phyloP scores from a whole-genome alignment of 2,329 filamentous ascomycete species.

The Neofusicoccum laricinum region DNA sequence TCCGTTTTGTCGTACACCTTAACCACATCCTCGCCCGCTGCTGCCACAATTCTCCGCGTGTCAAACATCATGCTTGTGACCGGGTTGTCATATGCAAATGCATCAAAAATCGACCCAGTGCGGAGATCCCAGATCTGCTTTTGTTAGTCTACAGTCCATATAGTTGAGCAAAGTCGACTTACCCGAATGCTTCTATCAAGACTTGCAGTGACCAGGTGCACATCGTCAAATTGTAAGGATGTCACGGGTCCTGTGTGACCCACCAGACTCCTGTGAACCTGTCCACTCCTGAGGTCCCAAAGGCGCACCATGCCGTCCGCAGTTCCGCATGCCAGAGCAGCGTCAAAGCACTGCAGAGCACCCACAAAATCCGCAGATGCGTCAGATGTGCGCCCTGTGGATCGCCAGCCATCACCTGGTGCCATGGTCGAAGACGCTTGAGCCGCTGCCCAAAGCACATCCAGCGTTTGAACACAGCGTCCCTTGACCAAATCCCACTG shows the following conservation, averaged over 20 bases:
- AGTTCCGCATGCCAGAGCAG: conserved; percentile 91
- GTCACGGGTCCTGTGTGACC: conserved; percentile 95
- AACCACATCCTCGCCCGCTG: conserved; percentile 87
- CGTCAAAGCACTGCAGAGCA: conserved; percentile 91
- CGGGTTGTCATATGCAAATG: conserved; percentile 89
- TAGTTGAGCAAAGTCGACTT: conserved; percentile 43
- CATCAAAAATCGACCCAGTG: conserved; percentile 91
- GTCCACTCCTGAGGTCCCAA: conserved; percentile 94
- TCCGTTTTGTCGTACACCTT: conserved; percentile 99
- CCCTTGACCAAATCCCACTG: conserved; percentile 98
- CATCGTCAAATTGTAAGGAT: conserved; percentile 91
- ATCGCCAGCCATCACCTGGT: conserved; percentile 67
- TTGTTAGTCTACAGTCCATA: neutral
- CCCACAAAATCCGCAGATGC: conserved; percentile 87
- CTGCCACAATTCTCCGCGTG: conserved; percentile 79
- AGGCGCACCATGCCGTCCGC: conserved; percentile 95
- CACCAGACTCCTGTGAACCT: conserved; percentile 93
- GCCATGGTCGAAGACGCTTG: conserved; percentile 73
- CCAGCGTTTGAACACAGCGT: conserved; percentile 94
- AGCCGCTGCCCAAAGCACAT: conserved; percentile 96
- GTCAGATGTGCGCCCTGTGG: conserved; percentile 63
- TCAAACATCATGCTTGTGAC: conserved; percentile 99
- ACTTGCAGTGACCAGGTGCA: conserved; percentile 91
- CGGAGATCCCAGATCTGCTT: conserved; percentile 96
- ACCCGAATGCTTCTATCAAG: conserved; percentile 90